phyloP scores from a whole-genome alignment of 1,284 basidiomycete species.

The Volvariella volvacea region DNA sequence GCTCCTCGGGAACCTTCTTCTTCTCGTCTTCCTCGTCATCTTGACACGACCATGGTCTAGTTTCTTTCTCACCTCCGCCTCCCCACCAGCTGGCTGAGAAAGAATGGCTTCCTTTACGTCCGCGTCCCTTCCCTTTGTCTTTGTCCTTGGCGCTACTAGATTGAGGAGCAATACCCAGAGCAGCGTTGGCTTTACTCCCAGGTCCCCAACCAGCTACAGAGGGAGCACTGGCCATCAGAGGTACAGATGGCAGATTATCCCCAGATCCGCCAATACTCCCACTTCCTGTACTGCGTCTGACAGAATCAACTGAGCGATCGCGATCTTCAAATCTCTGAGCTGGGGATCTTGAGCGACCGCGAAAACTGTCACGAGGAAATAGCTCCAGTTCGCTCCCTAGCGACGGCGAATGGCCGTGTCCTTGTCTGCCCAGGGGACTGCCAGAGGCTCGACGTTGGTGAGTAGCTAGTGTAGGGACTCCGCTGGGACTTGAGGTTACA shows the following conservation, averaged over 20 bases:
- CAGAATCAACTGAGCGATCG: background rate
- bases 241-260: slow-evolving; percentile 8
- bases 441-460: background rate
- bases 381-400: background rate
- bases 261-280: slow-evolving; percentile 8
- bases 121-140: slow-evolving; percentile 3
- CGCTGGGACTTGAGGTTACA: background rate
- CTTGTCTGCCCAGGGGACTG: slow-evolving; percentile 3
- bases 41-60: slow-evolving; percentile 21
- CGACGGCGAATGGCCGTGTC: slow-evolving; percentile 6
- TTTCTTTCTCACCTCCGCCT: slow-evolving; percentile 13
- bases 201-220: no score
- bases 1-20: slow-evolving; percentile 38
- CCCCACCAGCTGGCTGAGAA: slow-evolving; percentile 20
- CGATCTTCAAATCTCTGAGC: slow-evolving; percentile 9
- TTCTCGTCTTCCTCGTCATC: slow-evolving; percentile 20
- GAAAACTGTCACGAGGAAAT: slow-evolving; percentile 10
- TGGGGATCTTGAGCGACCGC: slow-evolving; percentile 13
- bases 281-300: no score
- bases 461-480: slow-evolving; percentile 1
- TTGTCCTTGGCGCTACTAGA: background rate
- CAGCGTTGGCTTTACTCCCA: no score
- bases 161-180: no score
- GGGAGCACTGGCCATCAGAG: no score
- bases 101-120: slow-evolving; percentile 5